Conservation (phyloP, 1,284 basidiomycete species). For the Fomitopsis pinicola region DNA sequence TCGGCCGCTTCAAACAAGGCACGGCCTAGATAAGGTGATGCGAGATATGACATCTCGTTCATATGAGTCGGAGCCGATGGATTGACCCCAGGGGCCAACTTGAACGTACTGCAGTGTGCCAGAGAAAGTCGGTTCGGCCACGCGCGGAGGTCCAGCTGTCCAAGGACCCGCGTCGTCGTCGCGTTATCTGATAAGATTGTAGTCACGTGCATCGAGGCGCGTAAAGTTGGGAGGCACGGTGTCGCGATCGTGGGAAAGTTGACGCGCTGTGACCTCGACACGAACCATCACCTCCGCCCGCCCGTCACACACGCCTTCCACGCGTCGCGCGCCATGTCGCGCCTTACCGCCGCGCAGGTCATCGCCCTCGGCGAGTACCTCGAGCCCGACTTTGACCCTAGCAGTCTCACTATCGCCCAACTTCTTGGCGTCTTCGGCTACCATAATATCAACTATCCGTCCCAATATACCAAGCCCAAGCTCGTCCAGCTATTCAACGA, state of each 20-base stretch:
- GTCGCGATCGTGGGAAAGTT: slow-evolving; percentile 17
- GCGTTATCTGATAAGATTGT: background rate
- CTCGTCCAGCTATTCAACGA: slow-evolving; percentile 79
- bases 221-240: background rate
- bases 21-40: no score
- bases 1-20: no score
- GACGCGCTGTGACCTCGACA: slow-evolving; percentile 20
- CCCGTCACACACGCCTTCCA: slow-evolving; percentile 19
- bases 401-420: slow-evolving; percentile 75
- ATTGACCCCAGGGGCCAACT: no score
- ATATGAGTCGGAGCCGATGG: no score
- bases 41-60: no score
- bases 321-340: slow-evolving; percentile 50
- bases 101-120: no score
- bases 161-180: background rate
- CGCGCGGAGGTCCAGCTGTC: no score
- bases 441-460: slow-evolving; percentile 76
- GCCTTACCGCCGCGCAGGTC: slow-evolving; percentile 66
- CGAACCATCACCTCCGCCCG: slow-evolving; percentile 19
- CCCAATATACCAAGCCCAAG: slow-evolving; percentile 82
- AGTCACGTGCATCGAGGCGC: background rate
- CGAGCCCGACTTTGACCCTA: slow-evolving; percentile 79
- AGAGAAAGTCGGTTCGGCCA: no score
- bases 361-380: slow-evolving; percentile 78
- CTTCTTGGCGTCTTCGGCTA: slow-evolving; percentile 78